These are phyloP conservation scores for Pelargonium myrrhifolium DNA, from an alignment of 441 rosid genomes.

Conservation along the genomic window DNA sequence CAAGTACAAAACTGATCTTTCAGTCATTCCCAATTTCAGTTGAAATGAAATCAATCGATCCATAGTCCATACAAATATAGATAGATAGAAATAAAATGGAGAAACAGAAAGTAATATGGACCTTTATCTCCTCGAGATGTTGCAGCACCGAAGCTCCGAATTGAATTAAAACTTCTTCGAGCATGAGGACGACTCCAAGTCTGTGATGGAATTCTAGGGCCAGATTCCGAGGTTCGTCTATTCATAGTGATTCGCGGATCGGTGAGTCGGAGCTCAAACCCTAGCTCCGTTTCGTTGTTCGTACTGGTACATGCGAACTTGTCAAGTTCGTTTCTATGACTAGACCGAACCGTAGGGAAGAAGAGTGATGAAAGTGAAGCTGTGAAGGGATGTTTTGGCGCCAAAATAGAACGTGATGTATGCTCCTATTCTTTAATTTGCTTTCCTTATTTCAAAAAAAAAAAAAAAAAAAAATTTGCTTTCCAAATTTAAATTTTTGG, in stretches of 20 bases:
- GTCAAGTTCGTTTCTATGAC: too few species aligned
- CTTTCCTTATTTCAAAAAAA: too few species aligned
- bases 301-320: neutral
- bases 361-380: too few species aligned
- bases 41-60: constrained; percentile 1
- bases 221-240: constrained; percentile 12
- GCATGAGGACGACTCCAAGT: constrained; percentile 14
- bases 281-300: neutral
- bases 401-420: too few species aligned
- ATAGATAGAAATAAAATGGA: neutral
- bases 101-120: neutral
- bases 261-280: neutral
- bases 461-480: too few species aligned
- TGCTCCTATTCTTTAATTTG: too few species aligned
- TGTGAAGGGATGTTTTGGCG: too few species aligned
- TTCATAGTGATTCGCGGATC: constrained; percentile 17
- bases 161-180: neutral
- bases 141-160: neutral
- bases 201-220: constrained; percentile 12
- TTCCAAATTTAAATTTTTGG: too few species aligned
- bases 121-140: constrained; percentile 1
- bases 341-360: too few species aligned
- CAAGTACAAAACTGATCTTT: neutral
- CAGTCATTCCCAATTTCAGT: neutral
- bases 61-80: neutral